Percentiles rank a stretch among this genome's conserved stretches.
phyloP scores from a whole-genome alignment of 495 filamentous ascomycete species.

The Bombardia bombarda region DNA sequence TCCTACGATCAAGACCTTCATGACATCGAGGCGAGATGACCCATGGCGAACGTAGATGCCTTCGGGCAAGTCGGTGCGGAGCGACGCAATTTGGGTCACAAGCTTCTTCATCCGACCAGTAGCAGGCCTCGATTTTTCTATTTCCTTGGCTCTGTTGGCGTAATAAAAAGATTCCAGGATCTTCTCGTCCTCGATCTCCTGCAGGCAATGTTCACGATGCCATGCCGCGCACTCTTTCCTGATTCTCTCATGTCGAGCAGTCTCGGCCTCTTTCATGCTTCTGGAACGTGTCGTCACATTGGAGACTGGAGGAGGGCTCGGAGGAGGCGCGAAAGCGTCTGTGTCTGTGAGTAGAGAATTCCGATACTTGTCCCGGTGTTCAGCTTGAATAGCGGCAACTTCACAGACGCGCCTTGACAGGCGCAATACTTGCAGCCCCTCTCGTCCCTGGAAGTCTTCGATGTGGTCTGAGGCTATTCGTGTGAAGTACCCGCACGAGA shows the following conservation, averaged over 20 bases:
- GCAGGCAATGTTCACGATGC: constrained; percentile 30
- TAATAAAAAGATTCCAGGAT: constrained; percentile 21
- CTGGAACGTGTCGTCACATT: background rate
- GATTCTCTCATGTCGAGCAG: constrained; percentile 1
- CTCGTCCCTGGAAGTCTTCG: too few relatives aligned
- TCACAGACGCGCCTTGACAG: background rate
- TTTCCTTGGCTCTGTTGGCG: constrained; percentile 5
- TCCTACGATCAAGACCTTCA: constrained; percentile 52
- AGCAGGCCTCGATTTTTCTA: background rate
- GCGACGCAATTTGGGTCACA: constrained; percentile 42
- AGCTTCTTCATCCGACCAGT: constrained; percentile 42
- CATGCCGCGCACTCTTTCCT: constrained; percentile 11
- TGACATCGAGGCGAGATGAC: constrained; percentile 43
- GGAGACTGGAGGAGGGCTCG: background rate
- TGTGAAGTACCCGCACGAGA: too few relatives aligned
- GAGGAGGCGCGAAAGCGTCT: too few relatives aligned
- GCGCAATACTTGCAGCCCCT: too few relatives aligned
- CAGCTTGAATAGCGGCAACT: background rate
- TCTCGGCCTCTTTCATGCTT: background rate
- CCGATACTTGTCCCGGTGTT: too few relatives aligned
- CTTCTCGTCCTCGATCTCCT: constrained; percentile 28
- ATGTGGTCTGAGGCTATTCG: too few relatives aligned
- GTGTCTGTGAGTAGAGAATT: too few relatives aligned
- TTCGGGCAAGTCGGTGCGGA: constrained; percentile 44
- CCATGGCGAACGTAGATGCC: constrained; percentile 53